Base-by-base conservation (phyloP, 768 basidiomycete species). In the Macrolepiota fuliginosa region DNA sequence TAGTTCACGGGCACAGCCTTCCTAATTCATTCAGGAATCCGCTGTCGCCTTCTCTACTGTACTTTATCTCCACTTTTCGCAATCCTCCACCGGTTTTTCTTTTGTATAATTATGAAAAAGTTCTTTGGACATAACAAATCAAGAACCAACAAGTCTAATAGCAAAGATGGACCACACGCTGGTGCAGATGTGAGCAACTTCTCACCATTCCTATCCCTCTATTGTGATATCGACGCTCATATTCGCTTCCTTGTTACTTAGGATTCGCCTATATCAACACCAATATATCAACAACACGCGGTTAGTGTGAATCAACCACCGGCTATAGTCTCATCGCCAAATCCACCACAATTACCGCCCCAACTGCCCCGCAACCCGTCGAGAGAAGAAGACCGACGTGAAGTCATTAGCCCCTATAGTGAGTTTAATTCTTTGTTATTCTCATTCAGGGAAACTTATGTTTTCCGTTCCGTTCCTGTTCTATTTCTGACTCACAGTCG, bases 121-220 rank as follows among this genome's bases (percentile, higher is more conserved):
- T 72, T 89, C 46, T 88, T 89, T 61, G 76, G 77, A 25, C 75
- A 81, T 56, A 79, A 77, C 69, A 87, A 83, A 67, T 68, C 67
- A 62, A 73, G 74, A 70, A 62, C 61, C 49, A 65, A 69, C 58
- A 84, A 80, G 69, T 62, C 62, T 19, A 62, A 54, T 57, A 68
- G 68, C 62, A 77, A 69, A 63, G 76, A 71, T 63, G 66, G 64
- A 51, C 58, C 24, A 25, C 27, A 19, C 17, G 7, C 12, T 10
- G 19, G 47, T 56, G 69, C 66, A 66, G 73, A 78, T 69, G 75
- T 75, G 57, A 22, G 65, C 63, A 46, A 36, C 39, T 37, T 42
- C 59, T 40, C 40, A 46, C 32, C 12, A 15, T 27, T 50, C 22
- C 46, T 42, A 13, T 12, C 15, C 25, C 56, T 54, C 49, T 46